Conservation (phyloP, 2,329 filamentous ascomycete genomes). For the Aureobasidium sp. region DNA sequence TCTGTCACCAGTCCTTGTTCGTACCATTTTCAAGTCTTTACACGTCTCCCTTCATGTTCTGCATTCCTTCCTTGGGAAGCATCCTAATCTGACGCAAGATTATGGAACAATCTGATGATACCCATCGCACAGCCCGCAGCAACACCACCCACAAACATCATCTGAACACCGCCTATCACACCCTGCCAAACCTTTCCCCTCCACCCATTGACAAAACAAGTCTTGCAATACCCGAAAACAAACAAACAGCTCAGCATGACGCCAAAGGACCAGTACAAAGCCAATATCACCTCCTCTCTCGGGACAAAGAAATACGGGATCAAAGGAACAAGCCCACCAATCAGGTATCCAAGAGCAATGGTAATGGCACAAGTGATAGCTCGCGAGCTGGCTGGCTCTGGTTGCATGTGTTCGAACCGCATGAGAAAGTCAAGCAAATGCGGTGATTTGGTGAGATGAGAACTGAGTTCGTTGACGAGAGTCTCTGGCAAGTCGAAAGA, state of each 20-base stretch:
- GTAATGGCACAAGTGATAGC: constrained; percentile 53
- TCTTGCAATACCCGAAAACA: constrained; percentile 52
- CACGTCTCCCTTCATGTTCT: too few relatives aligned
- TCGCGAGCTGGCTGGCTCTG: constrained; percentile 35
- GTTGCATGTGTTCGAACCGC: constrained; percentile 41
- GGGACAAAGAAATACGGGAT: constrained; percentile 47
- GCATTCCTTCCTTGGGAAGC: too few relatives aligned
- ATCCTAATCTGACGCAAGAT: background rate
- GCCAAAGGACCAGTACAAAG: background rate
- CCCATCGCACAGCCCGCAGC: constrained; percentile 61
- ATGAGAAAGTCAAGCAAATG: constrained; percentile 37
- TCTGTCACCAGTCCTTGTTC: too few relatives aligned
- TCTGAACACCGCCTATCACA: constrained; percentile 55
- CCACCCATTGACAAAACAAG: constrained; percentile 23
- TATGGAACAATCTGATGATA: constrained; percentile 10
- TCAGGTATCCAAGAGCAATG: constrained; percentile 61
- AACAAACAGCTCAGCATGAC: background rate
- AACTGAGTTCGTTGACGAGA: constrained; percentile 19
- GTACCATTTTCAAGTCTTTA: too few relatives aligned
- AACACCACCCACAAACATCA: constrained; percentile 57
- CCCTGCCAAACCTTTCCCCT: constrained; percentile 37
- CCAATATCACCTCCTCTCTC: background rate
- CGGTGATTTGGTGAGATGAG: constrained; percentile 19
- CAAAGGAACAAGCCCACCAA: constrained; percentile 62
- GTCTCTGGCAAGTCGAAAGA: constrained; percentile 14